Conservation (phyloP, 148 eudicot species). For the Rhododendron griersonianum region DNA sequence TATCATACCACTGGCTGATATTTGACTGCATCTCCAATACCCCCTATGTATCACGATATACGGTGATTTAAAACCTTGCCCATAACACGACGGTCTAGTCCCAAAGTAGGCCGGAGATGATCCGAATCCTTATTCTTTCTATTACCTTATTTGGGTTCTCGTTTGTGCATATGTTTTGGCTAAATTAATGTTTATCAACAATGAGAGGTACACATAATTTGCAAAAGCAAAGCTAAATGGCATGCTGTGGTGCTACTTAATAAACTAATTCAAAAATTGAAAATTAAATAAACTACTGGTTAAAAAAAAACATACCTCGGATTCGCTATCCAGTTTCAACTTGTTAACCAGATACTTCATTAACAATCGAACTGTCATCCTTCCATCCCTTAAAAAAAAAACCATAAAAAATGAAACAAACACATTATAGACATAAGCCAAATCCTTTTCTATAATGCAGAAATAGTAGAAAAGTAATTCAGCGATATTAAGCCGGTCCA, state of each 20-base stretch:
- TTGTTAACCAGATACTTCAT: conserved; percentile 80
- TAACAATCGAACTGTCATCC: conserved; percentile 67
- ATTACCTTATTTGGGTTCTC: neutral
- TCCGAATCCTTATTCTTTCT: neutral
- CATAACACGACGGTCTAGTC: neutral
- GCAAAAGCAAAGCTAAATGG: neutral
- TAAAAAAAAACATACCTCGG: conserved; percentile 47
- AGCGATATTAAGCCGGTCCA: too few species aligned
- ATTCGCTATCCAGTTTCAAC: conserved; percentile 76
- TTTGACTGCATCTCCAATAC: too few species aligned
- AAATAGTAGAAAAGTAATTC: neutral
- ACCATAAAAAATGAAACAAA: neutral
- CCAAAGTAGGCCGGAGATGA: neutral
- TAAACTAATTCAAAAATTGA: neutral
- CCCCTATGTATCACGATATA: neutral
- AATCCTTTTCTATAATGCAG: neutral
- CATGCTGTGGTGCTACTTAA: neutral
- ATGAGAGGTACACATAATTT: neutral
- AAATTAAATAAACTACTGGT: neutral
- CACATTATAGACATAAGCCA: neutral
- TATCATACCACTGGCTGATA: neutral
- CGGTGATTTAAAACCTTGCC: neutral
- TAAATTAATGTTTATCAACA: neutral
- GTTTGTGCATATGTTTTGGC: neutral
- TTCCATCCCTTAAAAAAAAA: conserved; percentile 50